Evolutionary conservation across 1,284 basidiomycete species (phyloP).

Genomic region (Xerocomus nothofagi): DNA sequence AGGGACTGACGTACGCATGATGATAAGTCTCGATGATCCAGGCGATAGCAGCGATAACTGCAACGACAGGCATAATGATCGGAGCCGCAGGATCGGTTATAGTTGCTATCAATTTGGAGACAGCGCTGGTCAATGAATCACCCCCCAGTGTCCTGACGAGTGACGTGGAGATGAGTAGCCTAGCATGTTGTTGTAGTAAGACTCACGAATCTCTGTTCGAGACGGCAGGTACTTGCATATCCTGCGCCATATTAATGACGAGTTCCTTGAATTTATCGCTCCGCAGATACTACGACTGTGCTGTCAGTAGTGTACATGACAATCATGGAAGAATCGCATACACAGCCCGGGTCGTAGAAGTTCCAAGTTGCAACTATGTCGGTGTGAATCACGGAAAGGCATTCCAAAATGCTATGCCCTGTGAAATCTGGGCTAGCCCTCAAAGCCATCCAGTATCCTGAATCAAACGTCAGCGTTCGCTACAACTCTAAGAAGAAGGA

Average conservation of each 20-base stretch:
- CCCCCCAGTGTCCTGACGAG: not conserved
- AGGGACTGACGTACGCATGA: not conserved
- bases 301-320: not conserved
- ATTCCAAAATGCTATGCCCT: constrained; percentile 2
- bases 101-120: not conserved
- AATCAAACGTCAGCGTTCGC: not conserved
- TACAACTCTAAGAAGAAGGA: not conserved
- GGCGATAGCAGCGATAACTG: not conserved
- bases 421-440: not conserved
- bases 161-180: not conserved
- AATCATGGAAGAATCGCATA: not conserved
- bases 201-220: not conserved
- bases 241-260: not conserved
- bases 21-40: not conserved
- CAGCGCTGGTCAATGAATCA: not conserved
- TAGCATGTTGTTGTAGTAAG: not conserved
- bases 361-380: constrained; percentile 8
- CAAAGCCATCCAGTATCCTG: constrained; percentile 13
- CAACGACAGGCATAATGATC: constrained; percentile 1
- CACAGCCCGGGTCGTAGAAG: constrained; percentile 2
- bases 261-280: constrained; percentile 3
- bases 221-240: not conserved
- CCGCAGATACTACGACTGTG: not conserved
- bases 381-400: constrained; percentile 2
- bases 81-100: not conserved